A percentile compares a stretch with the other conserved stretches of the same genome.
phyloP scores from a whole-genome alignment of 2,329 filamentous ascomycete genomes.

The Colletotrichum sp. region DNA sequence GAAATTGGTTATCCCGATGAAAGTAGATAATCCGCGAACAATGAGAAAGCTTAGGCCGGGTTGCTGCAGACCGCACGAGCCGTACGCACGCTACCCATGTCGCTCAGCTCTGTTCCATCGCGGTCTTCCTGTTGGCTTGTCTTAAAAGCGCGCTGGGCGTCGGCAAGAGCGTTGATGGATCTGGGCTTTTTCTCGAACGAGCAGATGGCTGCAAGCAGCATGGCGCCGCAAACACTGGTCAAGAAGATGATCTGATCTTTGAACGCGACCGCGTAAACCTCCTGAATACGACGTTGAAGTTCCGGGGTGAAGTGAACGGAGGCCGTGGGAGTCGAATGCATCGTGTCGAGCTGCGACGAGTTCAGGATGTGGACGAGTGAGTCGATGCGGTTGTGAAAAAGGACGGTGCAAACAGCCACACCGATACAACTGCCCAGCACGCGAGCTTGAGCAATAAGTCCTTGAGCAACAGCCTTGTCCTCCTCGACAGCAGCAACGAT shows the following conservation, averaged over 20 bases:
- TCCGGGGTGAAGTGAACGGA: constrained; percentile 37
- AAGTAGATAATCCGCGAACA: background rate
- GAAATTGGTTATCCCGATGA: background rate
- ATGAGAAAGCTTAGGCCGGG: background rate
- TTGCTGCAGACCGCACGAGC: background rate
- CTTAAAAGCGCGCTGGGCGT: constrained; percentile 12
- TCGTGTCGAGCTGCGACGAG: constrained; percentile 39
- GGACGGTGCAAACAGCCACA: constrained; percentile 62
- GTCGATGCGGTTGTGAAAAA: constrained; percentile 55
- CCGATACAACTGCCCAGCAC: constrained; percentile 66
- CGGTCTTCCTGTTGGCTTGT: background rate
- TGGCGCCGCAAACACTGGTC: constrained; percentile 46
- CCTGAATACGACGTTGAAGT: constrained; percentile 38
- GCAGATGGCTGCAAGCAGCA: constrained; percentile 48
- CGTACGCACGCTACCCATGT: constrained; percentile 11
- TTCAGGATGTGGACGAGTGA: constrained; percentile 41
- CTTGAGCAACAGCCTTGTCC: constrained; percentile 63
- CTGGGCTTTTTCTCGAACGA: constrained; percentile 48
- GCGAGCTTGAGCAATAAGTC: constrained; percentile 63
- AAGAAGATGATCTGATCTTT: constrained; percentile 51
- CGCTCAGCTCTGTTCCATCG: constrained; percentile 14
- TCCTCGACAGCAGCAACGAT: constrained; percentile 62
- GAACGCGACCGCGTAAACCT: constrained; percentile 52
- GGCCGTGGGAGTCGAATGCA: constrained; percentile 50
- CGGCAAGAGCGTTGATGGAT: constrained; percentile 27